A percentile compares a stretch with the other conserved stretches of the same genome.
Conservation (phyloP, 2,329 filamentous ascomycete genomes). For the Fusarium pilosicola region DNA sequence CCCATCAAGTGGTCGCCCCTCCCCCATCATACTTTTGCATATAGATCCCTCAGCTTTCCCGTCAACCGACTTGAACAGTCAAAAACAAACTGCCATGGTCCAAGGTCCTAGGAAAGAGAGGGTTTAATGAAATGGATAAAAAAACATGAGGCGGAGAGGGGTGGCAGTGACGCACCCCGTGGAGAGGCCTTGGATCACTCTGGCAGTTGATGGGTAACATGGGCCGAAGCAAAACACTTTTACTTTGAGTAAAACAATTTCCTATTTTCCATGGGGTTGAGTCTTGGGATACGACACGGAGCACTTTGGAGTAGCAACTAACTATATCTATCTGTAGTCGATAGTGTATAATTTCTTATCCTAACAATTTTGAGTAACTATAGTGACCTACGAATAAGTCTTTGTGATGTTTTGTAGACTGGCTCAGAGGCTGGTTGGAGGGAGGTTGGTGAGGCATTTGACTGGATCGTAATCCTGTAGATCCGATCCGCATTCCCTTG, state of each 20-base stretch:
- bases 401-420: not conserved
- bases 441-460: constrained; percentile 12
- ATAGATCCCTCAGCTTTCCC: constrained; percentile 1
- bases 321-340: constrained; percentile 47
- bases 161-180: constrained; percentile 27
- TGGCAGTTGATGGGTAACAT: constrained; percentile 39
- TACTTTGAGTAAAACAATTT: constrained; percentile 36
- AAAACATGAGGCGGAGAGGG: constrained; percentile 22
- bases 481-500: constrained; percentile 3
- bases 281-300: constrained; percentile 37
- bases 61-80: constrained; percentile 18
- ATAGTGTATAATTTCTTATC: constrained; percentile 52
- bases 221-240: constrained; percentile 35
- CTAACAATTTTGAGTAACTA: constrained; percentile 10
- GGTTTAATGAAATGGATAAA: constrained; percentile 11
- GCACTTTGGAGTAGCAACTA: constrained; percentile 44
- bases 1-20: constrained; percentile 37
- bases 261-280: constrained; percentile 37
- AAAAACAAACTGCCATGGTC: constrained; percentile 33
- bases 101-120: constrained; percentile 31
- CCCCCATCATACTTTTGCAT: constrained; percentile 30
- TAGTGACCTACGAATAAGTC: not conserved
- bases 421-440: not conserved
- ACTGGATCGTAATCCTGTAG: not conserved
- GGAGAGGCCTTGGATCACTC: constrained; percentile 40